Conservation (phyloP, 768 basidiomycete genomes). For the Termitomyces sp. region DNA sequence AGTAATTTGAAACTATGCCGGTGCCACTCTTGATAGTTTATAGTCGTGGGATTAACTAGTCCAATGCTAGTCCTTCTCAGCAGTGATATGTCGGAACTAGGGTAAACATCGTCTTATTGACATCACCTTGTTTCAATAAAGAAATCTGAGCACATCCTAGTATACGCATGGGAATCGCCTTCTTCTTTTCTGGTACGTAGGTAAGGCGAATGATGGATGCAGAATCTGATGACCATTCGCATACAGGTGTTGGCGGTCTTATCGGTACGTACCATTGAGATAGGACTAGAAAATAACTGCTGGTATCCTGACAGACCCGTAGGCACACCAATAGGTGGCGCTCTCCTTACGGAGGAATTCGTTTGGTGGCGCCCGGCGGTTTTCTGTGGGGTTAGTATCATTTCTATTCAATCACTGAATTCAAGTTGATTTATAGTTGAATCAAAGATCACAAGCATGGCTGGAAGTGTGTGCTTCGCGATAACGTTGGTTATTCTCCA, state of each 20-base stretch:
- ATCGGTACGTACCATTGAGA: too few species aligned
- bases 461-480: neutral
- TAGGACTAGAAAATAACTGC: too few species aligned
- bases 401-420: too few species aligned
- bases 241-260: too few species aligned
- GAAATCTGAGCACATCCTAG: neutral
- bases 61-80: neutral
- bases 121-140: too few species aligned
- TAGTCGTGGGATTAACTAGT: neutral
- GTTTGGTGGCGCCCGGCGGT: constrained; percentile 2
- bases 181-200: constrained; percentile 1
- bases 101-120: too few species aligned
- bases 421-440: too few species aligned
- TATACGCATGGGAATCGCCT: neutral
- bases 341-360: neutral
- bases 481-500: neutral
- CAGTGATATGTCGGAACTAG: neutral
- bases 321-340: neutral
- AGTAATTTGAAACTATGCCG: too few species aligned
- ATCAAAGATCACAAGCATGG: neutral
- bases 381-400: neutral
- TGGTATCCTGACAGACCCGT: too few species aligned
- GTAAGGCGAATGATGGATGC: too few species aligned
- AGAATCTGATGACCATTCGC: too few species aligned
- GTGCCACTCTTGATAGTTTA: too few species aligned